Evolutionary conservation across 1,284 basidiomycete genomes (phyloP).

Genomic region (Ganoderma sinense): DNA sequence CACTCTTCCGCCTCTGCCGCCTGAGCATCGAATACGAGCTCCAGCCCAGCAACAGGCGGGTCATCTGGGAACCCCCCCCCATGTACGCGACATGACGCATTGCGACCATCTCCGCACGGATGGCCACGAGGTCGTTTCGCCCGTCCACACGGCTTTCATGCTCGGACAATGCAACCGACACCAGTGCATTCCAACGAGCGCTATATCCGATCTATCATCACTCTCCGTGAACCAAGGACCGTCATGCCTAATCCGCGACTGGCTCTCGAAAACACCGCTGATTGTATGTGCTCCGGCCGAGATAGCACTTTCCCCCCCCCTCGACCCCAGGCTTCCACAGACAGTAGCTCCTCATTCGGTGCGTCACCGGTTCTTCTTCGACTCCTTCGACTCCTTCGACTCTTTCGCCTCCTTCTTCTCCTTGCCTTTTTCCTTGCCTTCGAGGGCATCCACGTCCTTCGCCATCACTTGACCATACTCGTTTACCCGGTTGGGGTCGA

Average conservation of each 20-base stretch:
- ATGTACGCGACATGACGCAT: constrained; percentile 1
- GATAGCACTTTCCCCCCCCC: constrained; percentile 29
- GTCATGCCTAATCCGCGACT: constrained; percentile 22
- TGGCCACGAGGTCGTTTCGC: constrained; percentile 7
- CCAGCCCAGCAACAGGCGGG: neutral
- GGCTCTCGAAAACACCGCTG: constrained; percentile 18
- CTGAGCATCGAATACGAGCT: neutral
- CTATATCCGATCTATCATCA: constrained; percentile 29
- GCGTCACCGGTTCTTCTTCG: constrained; percentile 51
- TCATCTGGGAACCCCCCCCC: constrained; percentile 16
- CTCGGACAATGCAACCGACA: constrained; percentile 11
- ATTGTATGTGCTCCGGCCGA: constrained; percentile 35
- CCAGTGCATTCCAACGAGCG: constrained; percentile 12
- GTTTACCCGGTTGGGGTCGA: constrained; percentile 93
- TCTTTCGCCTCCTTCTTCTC: neutral
- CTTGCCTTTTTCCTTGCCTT: constrained; percentile 38
- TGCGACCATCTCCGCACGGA: neutral
- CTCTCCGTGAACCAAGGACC: constrained; percentile 20
- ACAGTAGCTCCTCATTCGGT: constrained; percentile 11
- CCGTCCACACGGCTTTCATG: neutral
- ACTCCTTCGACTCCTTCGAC: constrained; percentile 24
- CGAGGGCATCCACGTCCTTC: constrained; percentile 54
- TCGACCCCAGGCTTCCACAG: constrained; percentile 22
- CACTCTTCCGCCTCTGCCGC: neutral
- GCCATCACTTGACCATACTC: constrained; percentile 91